A percentile compares a stretch with the other conserved stretches of the same genome.
Conservation (phyloP, 176 grass and related monocot genomes). For the Melocanna baccifera region DNA sequence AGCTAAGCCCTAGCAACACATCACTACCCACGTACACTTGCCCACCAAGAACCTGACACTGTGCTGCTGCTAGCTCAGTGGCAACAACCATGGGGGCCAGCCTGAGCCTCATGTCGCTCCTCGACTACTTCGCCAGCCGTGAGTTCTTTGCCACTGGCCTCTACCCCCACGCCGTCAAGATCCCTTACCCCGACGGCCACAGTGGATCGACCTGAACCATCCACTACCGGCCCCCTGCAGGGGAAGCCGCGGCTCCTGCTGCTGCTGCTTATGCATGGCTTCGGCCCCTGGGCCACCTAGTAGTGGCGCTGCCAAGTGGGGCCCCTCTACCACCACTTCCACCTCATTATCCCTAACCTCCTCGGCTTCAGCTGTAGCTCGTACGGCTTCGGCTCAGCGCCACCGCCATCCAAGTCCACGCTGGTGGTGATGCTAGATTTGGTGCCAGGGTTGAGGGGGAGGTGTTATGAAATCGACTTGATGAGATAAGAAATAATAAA, state of each 20-base stretch:
- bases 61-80: background rate
- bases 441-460: conserved; percentile 7
- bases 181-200: conserved; percentile 23
- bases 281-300: conserved; percentile 56
- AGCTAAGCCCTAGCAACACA: background rate
- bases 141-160: conserved; percentile 52
- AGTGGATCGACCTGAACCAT: background rate
- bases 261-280: conserved; percentile 58
- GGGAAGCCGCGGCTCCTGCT: conserved; percentile 23
- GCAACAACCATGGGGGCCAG: conserved; percentile 41
- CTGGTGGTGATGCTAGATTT: conserved; percentile 44
- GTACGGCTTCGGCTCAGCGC: conserved; percentile 20
- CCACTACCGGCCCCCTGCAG: conserved; percentile 19
- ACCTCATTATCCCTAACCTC: conserved; percentile 62
- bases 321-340: conserved; percentile 46
- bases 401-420: conserved; percentile 48
- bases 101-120: conserved; percentile 52
- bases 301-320: conserved; percentile 63
- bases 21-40: background rate
- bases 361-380: conserved; percentile 55
- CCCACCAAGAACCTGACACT: background rate
- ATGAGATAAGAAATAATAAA: too few species aligned
- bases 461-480: background rate
- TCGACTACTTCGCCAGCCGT: conserved; percentile 49
- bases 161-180: conserved; percentile 20